These are phyloP conservation scores for Claviceps humidiphila DNA, from an alignment of 2,329 filamentous ascomycete genomes.

Conservation along the genomic window DNA sequence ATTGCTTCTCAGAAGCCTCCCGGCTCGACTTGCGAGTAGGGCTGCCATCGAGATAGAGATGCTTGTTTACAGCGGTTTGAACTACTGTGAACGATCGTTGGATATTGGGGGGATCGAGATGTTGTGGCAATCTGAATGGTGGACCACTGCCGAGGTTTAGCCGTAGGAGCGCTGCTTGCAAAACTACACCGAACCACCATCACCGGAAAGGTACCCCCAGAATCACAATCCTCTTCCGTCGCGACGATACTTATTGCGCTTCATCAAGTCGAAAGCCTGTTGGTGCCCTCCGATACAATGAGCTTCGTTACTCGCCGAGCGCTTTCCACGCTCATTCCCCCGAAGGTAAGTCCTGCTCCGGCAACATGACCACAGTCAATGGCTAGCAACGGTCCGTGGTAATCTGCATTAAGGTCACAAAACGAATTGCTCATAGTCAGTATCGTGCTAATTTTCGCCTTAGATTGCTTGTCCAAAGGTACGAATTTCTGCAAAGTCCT, in stretches of 20 bases:
- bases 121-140: conserved; percentile 26
- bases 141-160: conserved; percentile 28
- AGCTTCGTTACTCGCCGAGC: conserved; percentile 82
- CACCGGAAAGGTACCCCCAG: conserved; percentile 14
- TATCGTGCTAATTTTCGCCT: conserved; percentile 11
- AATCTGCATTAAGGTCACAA: no score
- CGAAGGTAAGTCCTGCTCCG: conserved; percentile 57
- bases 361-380: neutral
- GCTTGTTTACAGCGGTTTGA: conserved; percentile 2
- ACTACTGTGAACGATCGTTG: neutral
- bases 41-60: conserved; percentile 44
- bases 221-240: conserved; percentile 21
- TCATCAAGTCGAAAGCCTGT: conserved; percentile 11
- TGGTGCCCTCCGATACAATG: conserved; percentile 49
- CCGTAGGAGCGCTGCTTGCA: conserved; percentile 38
- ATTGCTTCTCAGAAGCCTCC: conserved; percentile 37
- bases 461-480: conserved; percentile 77
- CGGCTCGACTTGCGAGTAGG: conserved; percentile 43
- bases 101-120: conserved; percentile 10
- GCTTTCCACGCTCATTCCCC: conserved; percentile 96
- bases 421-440: conserved; percentile 3
- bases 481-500: conserved; percentile 15
- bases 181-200: conserved; percentile 10
- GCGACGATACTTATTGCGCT: conserved; percentile 18
- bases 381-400: no score